Conservation (phyloP, 495 filamentous ascomycete genomes). For the Letharia lupina region DNA sequence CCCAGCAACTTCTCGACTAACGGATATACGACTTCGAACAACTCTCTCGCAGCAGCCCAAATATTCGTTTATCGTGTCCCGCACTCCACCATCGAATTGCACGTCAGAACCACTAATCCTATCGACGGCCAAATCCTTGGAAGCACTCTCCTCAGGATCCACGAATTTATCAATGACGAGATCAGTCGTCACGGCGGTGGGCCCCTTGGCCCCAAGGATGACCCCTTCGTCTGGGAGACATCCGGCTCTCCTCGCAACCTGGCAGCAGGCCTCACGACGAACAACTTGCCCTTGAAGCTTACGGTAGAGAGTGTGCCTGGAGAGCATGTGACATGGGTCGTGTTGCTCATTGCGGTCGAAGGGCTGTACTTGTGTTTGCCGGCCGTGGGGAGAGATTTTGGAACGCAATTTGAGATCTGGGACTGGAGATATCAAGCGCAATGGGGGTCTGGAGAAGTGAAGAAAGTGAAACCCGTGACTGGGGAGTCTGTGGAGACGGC, state of each 20-base stretch:
- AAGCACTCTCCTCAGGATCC: constrained; percentile 2
- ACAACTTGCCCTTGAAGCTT: neutral
- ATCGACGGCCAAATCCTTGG: neutral
- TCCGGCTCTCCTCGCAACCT: neutral
- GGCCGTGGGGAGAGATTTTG: neutral
- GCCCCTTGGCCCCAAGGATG: constrained; percentile 6
- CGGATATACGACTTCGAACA: neutral
- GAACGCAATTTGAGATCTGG: neutral
- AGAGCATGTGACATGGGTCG: neutral
- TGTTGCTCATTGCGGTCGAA: neutral
- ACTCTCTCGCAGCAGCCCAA: neutral
- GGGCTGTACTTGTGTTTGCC: constrained; percentile 7
- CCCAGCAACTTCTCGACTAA: neutral
- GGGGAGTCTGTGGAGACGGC: neutral
- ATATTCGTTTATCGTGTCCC: constrained; percentile 1
- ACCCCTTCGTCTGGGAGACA: neutral
- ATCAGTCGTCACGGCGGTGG: neutral
- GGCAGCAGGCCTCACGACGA: neutral
- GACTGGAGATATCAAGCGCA: neutral
- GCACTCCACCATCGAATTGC: constrained; percentile 8
- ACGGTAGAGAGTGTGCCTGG: neutral
- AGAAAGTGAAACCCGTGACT: neutral
- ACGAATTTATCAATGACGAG: neutral
- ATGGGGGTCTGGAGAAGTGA: constrained; percentile 8
- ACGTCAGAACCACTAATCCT: neutral